Base-by-base conservation (phyloP, 306 rosid species). In the Citrullus amarus region DNA sequence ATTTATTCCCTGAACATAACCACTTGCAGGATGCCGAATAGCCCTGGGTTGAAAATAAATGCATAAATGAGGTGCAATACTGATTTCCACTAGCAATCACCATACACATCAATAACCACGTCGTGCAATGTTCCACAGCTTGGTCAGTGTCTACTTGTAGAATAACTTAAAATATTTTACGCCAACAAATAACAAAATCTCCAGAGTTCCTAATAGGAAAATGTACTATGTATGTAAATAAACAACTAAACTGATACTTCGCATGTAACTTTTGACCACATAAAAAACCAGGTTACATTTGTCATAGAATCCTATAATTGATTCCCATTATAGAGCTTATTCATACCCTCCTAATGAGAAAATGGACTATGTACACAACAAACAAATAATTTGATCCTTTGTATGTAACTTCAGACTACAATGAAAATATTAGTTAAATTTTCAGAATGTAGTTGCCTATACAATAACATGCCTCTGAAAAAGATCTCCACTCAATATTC, bases 1-100 rank as follows among this genome's bases (percentile, higher is more conserved):
- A 82, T 94, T 94, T 92, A 94, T 94, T 82, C 98, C 98, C 91
- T 92, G 98, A 79, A 94, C 98, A 76, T 94, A 94, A 83, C 98
- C 98, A 85, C 98, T 94, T 72, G 98, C 98, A 73, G 98, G 98
- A 88, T 94, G 98, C 75, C 96, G 96, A 82, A 94, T 94, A 58
- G 98, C 97, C 98, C 98, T 94, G 87, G 79, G 85, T 62, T 39
- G 77, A 79, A 68, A 41, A 58, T 51, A 56, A 39, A 53, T 53
- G 39, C 5, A 63, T 9, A 53, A 53, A 74, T 74, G 46, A 51
- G 48, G 54, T 34, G 83, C 25, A 83, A 57, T 59, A 81, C 65
- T 63, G 81, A 81, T 83, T 58, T 78, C 58, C 69, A 20, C 28
- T 4, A 55, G 58, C 22, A 0, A 16, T 30, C 53, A 39, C 43